Percentiles rank a stretch among this genome's conserved stretches.
These are phyloP conservation scores for Podospora pseudoanserina DNA, from an alignment of 495 filamentous ascomycete genomes.

Conservation along the genomic window DNA sequence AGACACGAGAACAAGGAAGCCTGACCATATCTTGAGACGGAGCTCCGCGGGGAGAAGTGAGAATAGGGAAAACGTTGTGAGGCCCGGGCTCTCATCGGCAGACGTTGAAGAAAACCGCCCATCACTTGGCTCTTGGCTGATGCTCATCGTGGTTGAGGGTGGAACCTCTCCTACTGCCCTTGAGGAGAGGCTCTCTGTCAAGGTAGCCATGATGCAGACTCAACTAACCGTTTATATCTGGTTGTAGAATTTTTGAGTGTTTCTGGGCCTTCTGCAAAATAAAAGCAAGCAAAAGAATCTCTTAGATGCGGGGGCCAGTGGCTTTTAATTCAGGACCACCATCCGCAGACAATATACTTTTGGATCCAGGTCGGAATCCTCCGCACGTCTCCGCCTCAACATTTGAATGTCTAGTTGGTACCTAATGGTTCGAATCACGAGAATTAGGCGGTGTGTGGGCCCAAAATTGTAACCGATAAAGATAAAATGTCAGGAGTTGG, in stretches of 20 bases:
- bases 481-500: neutral
- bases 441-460: neutral
- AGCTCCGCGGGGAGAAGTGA: constrained; percentile 36
- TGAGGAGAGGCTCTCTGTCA: neutral
- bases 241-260: neutral
- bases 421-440: neutral
- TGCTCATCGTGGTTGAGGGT: too few species aligned
- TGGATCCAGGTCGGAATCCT: neutral
- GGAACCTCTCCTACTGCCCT: too few species aligned
- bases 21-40: constrained; percentile 36
- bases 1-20: neutral
- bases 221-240: neutral
- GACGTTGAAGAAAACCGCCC: neutral
- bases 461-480: neutral
- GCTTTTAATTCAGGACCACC: neutral
- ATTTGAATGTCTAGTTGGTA: neutral
- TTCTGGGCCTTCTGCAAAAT: neutral
- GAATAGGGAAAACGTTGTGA: constrained; percentile 28
- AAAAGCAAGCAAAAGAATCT: neutral
- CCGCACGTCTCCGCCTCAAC: neutral
- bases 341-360: neutral
- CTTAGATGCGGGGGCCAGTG: neutral
- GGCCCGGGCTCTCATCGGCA: too few species aligned
- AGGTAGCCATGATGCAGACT: neutral
- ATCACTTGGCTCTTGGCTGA: too few species aligned